These are phyloP conservation scores for Fusarium drepaniforme DNA, from an alignment of 2,329 filamentous ascomycete species.

Conservation along the genomic window DNA sequence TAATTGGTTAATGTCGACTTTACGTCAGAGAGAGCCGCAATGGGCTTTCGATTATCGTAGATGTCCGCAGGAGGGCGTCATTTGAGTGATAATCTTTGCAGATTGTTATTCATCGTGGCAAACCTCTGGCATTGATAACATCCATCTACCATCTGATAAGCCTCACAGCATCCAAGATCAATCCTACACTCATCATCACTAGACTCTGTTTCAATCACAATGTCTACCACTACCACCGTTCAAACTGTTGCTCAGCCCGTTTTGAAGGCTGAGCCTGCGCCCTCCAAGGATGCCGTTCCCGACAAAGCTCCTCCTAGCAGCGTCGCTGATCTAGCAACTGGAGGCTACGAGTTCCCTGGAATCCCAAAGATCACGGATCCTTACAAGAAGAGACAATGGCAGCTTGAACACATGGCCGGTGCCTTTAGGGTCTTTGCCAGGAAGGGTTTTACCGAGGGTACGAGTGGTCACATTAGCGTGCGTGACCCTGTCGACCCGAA, in stretches of 20 bases:
- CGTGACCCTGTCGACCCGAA: slow-evolving; percentile 69
- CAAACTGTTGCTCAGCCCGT: neutral
- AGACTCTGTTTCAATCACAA: neutral
- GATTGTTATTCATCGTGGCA: neutral
- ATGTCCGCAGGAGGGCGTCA: neutral
- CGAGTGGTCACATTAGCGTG: slow-evolving; percentile 72
- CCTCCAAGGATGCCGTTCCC: neutral
- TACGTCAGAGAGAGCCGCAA: neutral
- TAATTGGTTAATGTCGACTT: neutral
- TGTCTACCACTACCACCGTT: slow-evolving; percentile 8
- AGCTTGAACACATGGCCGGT: slow-evolving; percentile 54
- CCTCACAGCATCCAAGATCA: neutral
- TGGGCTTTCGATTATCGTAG: neutral
- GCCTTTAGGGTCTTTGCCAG: slow-evolving; percentile 61
- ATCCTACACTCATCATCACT: neutral
- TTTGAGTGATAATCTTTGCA: neutral
- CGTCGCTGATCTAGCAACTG: slow-evolving; percentile 23
- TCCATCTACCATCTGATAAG: neutral
- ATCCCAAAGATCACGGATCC: slow-evolving; percentile 66
- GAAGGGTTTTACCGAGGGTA: slow-evolving; percentile 67
- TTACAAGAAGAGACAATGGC: slow-evolving; percentile 52
- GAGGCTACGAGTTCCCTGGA: slow-evolving; percentile 52
- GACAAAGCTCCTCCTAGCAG: neutral
- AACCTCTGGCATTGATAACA: neutral
- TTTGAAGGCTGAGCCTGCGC: neutral